These are phyloP conservation scores for Marasmius sp. DNA, from an alignment of 1,284 basidiomycete genomes.

Conservation along the genomic window DNA sequence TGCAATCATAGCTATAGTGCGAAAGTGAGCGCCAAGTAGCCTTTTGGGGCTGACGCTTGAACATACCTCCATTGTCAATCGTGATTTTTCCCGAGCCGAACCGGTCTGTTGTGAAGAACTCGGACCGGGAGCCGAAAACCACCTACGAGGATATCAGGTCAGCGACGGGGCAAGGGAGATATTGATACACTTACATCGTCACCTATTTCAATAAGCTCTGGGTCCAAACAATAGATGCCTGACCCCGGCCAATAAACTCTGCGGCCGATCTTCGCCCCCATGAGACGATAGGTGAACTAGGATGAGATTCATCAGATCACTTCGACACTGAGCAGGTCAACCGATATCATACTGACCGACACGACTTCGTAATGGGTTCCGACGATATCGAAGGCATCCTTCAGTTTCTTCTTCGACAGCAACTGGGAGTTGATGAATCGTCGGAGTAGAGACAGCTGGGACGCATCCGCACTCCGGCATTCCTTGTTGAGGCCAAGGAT, in stretches of 20 bases:
- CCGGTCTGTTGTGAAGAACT: constrained; percentile 43
- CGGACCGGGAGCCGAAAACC: constrained; percentile 46
- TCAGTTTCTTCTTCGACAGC: constrained; percentile 35
- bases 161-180: not conserved
- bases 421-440: constrained; percentile 38
- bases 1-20: constrained; percentile 42
- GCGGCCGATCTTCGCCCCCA: constrained; percentile 47
- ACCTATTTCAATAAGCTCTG: constrained; percentile 45
- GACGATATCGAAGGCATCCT: constrained; percentile 38
- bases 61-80: constrained; percentile 31
- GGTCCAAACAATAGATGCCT: constrained; percentile 43
- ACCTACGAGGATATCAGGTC: constrained; percentile 15
- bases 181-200: constrained; percentile 29
- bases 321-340: not conserved
- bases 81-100: constrained; percentile 37
- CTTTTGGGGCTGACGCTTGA: not conserved
- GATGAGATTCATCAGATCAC: not conserved
- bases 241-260: constrained; percentile 50
- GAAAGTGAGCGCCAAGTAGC: not conserved
- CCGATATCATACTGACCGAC: constrained; percentile 25
- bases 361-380: constrained; percentile 45
- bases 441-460: constrained; percentile 34
- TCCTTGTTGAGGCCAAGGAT: constrained; percentile 38
- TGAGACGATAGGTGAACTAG: constrained; percentile 38
- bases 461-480: constrained; percentile 21